phyloP scores from a whole-genome alignment of 108 stramenopile genomes.

The Pseudonitzschia delicatissima region DNA sequence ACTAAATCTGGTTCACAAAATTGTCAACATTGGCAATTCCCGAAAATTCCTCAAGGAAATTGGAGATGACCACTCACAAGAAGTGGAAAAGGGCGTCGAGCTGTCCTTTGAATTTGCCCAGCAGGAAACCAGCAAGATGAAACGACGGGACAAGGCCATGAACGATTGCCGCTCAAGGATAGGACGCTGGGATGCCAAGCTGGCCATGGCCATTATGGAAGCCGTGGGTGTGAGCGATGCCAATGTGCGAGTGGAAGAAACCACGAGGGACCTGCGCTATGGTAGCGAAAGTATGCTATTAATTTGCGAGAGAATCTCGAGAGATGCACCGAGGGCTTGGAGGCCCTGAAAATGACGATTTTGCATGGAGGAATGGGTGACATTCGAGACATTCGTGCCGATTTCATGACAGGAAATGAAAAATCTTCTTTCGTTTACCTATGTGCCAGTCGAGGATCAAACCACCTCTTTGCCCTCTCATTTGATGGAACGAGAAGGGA shows the following conservation, averaged over 20 bases:
- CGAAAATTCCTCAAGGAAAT: conserved; percentile 36
- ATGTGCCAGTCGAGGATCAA: conserved; percentile 7
- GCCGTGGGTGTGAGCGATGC: conserved; percentile 74
- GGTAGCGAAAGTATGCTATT: conserved; percentile 73
- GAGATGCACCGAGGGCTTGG: conserved; percentile 63
- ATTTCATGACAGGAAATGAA: conserved; percentile 25
- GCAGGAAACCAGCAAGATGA: background rate
- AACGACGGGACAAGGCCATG: conserved; percentile 31
- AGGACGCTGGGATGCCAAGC: conserved; percentile 72
- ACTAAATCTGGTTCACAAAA: conserved; percentile 55
- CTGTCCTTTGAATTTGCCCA: conserved; percentile 20
- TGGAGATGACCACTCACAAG: conserved; percentile 20
- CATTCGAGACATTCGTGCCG: conserved; percentile 20
- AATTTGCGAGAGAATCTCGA: conserved; percentile 62
- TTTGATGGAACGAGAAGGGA: conserved; percentile 16
- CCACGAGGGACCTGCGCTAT: conserved; percentile 69
- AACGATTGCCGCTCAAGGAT: conserved; percentile 47
- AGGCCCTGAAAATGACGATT: conserved; percentile 33
- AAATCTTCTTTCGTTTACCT: conserved; percentile 23
- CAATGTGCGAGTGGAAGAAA: conserved; percentile 75
- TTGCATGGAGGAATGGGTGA: conserved; percentile 17
- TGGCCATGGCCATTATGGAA: conserved; percentile 69
- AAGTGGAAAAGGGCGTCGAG: conserved; percentile 37
- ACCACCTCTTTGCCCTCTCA: background rate
- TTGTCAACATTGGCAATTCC: conserved; percentile 55